Evolutionary conservation across 192 early-diverging fungal species (phyloP).

Genomic region (Linnemannia exigua): DNA sequence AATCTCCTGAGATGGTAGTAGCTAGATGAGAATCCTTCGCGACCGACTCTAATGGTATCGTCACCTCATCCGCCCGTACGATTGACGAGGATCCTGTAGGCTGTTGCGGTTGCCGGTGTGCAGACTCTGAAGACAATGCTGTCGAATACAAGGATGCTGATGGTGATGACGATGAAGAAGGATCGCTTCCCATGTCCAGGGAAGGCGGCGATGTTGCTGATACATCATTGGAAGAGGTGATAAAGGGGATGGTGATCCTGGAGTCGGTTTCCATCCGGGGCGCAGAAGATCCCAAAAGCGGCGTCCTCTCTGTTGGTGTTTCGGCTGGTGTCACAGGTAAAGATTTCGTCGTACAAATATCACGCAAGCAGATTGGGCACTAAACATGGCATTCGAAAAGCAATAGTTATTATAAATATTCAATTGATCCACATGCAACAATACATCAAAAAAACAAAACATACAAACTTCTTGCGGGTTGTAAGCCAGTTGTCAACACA

Average conservation of each 20-base stretch:
- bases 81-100: no score
- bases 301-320: conserved; percentile 54
- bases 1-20: background rate
- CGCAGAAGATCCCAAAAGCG: conserved; percentile 26
- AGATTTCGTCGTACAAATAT: conserved; percentile 34
- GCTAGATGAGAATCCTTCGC: background rate
- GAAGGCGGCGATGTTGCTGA: background rate
- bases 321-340: background rate
- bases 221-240: background rate
- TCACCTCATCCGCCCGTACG: background rate
- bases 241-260: background rate
- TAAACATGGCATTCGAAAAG: conserved; percentile 29
- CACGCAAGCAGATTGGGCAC: conserved; percentile 62
- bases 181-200: background rate
- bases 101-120: background rate
- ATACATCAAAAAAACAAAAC: conserved; percentile 44
- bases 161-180: background rate
- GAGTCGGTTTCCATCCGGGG: background rate
- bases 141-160: background rate
- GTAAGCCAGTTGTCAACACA: conserved; percentile 97
- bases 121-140: background rate
- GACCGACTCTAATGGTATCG: background rate
- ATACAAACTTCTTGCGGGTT: conserved; percentile 90
- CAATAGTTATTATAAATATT: background rate
- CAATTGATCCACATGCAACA: no score